Evolutionary conservation across 2,329 filamentous ascomycete species (phyloP).

Genomic region (Fusarium citri): DNA sequence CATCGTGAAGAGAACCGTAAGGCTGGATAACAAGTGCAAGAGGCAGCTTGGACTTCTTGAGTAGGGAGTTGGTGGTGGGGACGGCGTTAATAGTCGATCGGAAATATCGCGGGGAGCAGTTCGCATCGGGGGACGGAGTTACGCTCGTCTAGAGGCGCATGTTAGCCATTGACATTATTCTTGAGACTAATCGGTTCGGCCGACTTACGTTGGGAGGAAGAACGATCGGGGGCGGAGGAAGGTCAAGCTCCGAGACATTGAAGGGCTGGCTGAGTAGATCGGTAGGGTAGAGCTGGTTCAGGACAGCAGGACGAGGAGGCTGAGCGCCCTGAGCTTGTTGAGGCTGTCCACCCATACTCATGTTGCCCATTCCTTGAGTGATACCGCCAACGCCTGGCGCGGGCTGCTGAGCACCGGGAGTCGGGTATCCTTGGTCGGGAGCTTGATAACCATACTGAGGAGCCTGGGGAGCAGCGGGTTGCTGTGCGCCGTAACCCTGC

Average conservation of each 20-base stretch:
- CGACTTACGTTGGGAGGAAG: constrained; percentile 88
- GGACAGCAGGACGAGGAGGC: constrained; percentile 58
- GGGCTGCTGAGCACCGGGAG: constrained; percentile 55
- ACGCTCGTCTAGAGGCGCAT: constrained; percentile 75
- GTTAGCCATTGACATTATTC: constrained; percentile 52
- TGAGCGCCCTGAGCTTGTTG: constrained; percentile 57
- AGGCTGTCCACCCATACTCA: constrained; percentile 74
- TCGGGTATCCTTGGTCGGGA: constrained; percentile 74
- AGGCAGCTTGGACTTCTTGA: constrained; percentile 97
- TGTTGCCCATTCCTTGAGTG: constrained; percentile 86
- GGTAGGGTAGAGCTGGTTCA: constrained; percentile 93
- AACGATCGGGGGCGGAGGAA: constrained; percentile 90
- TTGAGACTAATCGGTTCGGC: neutral
- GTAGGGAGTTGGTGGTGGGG: constrained; percentile 88
- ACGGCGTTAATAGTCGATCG: constrained; percentile 95
- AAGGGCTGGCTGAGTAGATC: constrained; percentile 94
- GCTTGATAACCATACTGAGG: constrained; percentile 73
- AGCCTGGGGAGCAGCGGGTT: constrained; percentile 52
- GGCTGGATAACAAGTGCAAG: constrained; percentile 97
- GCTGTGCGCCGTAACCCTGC: constrained; percentile 59
- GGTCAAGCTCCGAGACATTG: constrained; percentile 90
- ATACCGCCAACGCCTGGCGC: constrained; percentile 70
- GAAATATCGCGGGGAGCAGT: constrained; percentile 93
- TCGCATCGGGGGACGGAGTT: constrained; percentile 89
- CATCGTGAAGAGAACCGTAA: constrained; percentile 91